Base-by-base conservation (phyloP, 495 filamentous ascomycete genomes). In the Hypomontagnella monticulosa region DNA sequence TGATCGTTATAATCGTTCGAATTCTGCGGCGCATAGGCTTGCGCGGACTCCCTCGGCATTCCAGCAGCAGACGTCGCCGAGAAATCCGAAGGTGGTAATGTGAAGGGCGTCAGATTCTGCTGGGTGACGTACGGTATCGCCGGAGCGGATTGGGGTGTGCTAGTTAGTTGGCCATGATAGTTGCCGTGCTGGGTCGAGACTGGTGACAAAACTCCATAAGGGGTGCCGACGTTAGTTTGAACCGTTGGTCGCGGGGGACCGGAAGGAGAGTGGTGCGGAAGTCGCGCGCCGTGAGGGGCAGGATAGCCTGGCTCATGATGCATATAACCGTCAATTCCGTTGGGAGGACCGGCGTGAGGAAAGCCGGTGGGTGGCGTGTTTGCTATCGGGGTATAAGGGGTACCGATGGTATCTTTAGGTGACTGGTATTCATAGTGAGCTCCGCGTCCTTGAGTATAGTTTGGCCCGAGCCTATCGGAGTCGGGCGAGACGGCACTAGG, bases 31-130 rank as follows among this genome's bases (percentile, higher is more conserved):
- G 64, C 74, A 54, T 80, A 82, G 12, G 73, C 47, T 55, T 73
- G 75, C 36, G 72, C 66, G 50, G 73, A 63, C 33, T 75, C 47
- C 46, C 68, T 44, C 23, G 67, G 49, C 27, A 61, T 57, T 7
- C 66, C 54, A 14, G 62, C 69, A 12, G 76, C 57, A 16, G 73
- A 57, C 1, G 76, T 73, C 16, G 79, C 30, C 36, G 79, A 61
- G 51, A 81, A 86, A 40, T 83, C 81, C 12, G 85, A 83, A 18
- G 82, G 85, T 14, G 85, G 85, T 14, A 87, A 75, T 50, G 78
- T 82, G 51, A 88, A 88, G 6, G 83, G 75, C 9, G 83, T 73
- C 48, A 86, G 80, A 53, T 82, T 84, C 57, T 82, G 79, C 20
- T 83, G 81, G 16, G 73, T 70, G 1, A 83, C 83, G 62, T 79